Evolutionary conservation across 179 eudicot species (phyloP).

Genomic region (Camellia oleifera): DNA sequence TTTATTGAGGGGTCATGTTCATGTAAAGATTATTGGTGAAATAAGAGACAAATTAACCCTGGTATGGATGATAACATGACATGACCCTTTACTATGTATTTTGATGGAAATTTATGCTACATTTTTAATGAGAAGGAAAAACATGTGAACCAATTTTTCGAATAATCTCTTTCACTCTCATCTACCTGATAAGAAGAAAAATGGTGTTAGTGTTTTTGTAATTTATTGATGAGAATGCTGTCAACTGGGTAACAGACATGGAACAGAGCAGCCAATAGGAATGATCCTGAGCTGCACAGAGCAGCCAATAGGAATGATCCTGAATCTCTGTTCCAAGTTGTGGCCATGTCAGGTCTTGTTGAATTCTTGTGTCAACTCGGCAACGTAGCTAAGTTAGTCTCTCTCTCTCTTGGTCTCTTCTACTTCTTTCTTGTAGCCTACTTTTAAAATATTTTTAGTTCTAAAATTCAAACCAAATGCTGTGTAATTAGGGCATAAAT

Average conservation of each 20-base stretch:
- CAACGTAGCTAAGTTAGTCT: slow-evolving; percentile 80
- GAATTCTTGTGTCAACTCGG: slow-evolving; percentile 92
- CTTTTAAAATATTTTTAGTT: background rate
- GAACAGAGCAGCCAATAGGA: slow-evolving; percentile 68
- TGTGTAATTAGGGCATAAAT: slow-evolving; percentile 13
- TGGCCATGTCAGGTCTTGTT: slow-evolving; percentile 92
- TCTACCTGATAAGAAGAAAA: background rate
- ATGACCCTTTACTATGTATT: background rate
- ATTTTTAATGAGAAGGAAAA: background rate
- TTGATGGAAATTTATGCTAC: background rate
- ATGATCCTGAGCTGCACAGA: slow-evolving; percentile 84
- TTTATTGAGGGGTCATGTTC: slow-evolving; percentile 68
- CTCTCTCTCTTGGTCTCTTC: background rate
- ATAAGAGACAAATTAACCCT: background rate
- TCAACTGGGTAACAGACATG: slow-evolving; percentile 57
- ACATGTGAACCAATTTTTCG: background rate
- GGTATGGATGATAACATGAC: background rate
- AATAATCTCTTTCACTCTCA: background rate
- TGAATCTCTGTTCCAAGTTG: slow-evolving; percentile 81
- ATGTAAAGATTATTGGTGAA: slow-evolving; percentile 76
- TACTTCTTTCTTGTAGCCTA: background rate
- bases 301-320: slow-evolving; percentile 86
- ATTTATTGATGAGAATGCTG: slow-evolving; percentile 47
- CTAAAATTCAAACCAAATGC: slow-evolving; percentile 15
- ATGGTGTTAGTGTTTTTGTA: slow-evolving; percentile 7